phyloP scores from a whole-genome alignment of 192 early-diverging fungal genomes.

The Umbelopsis ramanniana region DNA sequence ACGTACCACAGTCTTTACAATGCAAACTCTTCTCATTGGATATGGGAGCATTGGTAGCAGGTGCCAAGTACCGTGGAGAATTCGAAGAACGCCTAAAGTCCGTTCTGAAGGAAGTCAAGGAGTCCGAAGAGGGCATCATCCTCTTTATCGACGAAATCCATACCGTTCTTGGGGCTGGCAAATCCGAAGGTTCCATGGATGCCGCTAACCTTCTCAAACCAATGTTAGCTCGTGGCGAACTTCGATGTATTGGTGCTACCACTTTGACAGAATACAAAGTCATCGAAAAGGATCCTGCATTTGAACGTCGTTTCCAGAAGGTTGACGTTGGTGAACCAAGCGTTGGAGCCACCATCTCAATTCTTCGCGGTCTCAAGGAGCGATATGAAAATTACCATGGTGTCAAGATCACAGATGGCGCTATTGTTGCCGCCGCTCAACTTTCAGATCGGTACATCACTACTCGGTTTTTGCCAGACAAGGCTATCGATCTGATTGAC shows the following conservation, averaged over 20 bases:
- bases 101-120: constrained; percentile 93
- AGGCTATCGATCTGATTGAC: constrained; percentile 82
- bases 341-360: constrained; percentile 74
- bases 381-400: constrained; percentile 82
- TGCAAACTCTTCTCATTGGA: constrained; percentile 88
- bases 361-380: constrained; percentile 77
- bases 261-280: constrained; percentile 95
- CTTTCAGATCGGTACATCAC: constrained; percentile 78
- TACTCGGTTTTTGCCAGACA: constrained; percentile 75
- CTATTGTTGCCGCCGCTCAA: constrained; percentile 72
- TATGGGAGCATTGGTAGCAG: constrained; percentile 94
- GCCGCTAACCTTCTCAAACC: constrained; percentile 98
- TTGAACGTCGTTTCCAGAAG: constrained; percentile 79
- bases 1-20: constrained; percentile 89
- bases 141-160: constrained; percentile 99
- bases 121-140: constrained; percentile 87
- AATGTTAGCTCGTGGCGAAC: constrained; percentile 96
- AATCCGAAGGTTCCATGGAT: constrained; percentile 91
- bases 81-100: constrained; percentile 98
- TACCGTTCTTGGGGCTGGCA: constrained; percentile 91
- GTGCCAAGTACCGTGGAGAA: constrained; percentile 96
- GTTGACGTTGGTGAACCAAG: constrained; percentile 74
- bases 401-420: constrained; percentile 75
- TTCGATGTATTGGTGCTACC: constrained; percentile 95
- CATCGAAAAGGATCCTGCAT: constrained; percentile 82